Base-by-base conservation (phyloP, 2,329 filamentous ascomycete genomes). In the Venturia aucupariae region DNA sequence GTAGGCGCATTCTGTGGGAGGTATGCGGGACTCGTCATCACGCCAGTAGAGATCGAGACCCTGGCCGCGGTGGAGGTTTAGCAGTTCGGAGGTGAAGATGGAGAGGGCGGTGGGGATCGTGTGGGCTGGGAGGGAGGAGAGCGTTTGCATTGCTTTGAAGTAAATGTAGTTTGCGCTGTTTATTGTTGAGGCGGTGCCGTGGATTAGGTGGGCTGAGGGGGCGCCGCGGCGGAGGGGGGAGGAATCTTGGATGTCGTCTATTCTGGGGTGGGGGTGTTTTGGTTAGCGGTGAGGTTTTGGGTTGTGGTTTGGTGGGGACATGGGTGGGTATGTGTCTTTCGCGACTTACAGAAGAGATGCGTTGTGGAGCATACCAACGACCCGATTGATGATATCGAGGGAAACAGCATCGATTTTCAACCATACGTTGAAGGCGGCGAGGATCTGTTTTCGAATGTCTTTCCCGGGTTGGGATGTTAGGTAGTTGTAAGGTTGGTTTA, bases 301-400 rank as follows among this genome's bases (percentile, higher is more conserved):
- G n/a, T n/a, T n/a, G n/a, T n/a, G n/a, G n/a, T n/a, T n/a, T n/a
- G n/a, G n/a, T n/a, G n/a, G n/a, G n/a, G n/a, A n/a, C n/a, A n/a
- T n/a, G n/a, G n/a, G n/a, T n/a, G n/a, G n/a, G n/a, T n/a, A n/a
- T n/a, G n/a, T n/a, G n/a, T n/a, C n/a, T n/a, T n/a, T n/a, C n/a
- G n/a, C n/a, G n/a, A n/a, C n/a, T n/a, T n/a, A n/a, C 73, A 95
- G 83, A 64, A 95, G 79, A 3, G 89, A 92, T 3, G 90, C 87
- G 46, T 90, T 92, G 76, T 95, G 90, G 57, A 95, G 82, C 89
- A 93, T 93, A 69, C 87, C 88, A 13, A 94, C 84, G 3, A 92
- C 89, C 66, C 84, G 85, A 35, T 88, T 92, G 71, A 95, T 92
- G 66, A 91, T 80, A 48, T 84, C 83, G 64, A 94, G 81, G 68